Base-by-base conservation (phyloP, 2,329 filamentous ascomycete genomes). In the Aspergillus awamori region DNA sequence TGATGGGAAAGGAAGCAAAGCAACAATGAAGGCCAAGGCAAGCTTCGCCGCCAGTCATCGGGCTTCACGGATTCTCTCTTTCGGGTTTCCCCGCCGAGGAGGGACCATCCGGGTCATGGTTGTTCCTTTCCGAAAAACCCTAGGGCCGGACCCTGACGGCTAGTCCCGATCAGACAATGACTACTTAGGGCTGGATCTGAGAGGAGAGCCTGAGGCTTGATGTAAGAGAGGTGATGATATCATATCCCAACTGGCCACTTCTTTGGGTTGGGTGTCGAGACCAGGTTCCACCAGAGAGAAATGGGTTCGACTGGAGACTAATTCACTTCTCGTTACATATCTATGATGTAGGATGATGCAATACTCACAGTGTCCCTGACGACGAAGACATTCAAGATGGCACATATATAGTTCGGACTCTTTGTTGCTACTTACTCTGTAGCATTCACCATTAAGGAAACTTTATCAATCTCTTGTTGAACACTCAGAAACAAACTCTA, bases 311-410 rank as follows among this genome's bases (percentile, higher is more conserved):
- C 26, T 51, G 13, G 47, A 33, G 3, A 17, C 47, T 49, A 15
- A 26, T 20, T 15, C 26, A 17, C 26, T 51, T 10, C 26, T 51
- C 11, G 53, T 56, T 63, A 61, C 61, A 61, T 63, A 56, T n/a
- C 45, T 61, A 75, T 76, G 74, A 76, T 75, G 72, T 69, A 67
- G 41, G 60, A 72, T 74, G 72, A 75, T 70, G 72, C 67, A 72
- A 73, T 62, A 11, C 48, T 36, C 26, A 41, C 43, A 54, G 22
- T 22, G 39, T 39, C 45, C 45, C 39, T 53, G 52, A 49, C 53
- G 41, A 30, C 10, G 17, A 15, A 45, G 17, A 17, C 17, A 43
- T 22, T n/a, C 8, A 33, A 20, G 30, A 30, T 17, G 53, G 20
- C 41, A 33, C 41, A 24, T 56, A 56, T 47, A 56, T 47, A 56